These are phyloP conservation scores for Calonectria hongkongensis DNA, from an alignment of 2,329 filamentous ascomycete species.

Conservation along the genomic window DNA sequence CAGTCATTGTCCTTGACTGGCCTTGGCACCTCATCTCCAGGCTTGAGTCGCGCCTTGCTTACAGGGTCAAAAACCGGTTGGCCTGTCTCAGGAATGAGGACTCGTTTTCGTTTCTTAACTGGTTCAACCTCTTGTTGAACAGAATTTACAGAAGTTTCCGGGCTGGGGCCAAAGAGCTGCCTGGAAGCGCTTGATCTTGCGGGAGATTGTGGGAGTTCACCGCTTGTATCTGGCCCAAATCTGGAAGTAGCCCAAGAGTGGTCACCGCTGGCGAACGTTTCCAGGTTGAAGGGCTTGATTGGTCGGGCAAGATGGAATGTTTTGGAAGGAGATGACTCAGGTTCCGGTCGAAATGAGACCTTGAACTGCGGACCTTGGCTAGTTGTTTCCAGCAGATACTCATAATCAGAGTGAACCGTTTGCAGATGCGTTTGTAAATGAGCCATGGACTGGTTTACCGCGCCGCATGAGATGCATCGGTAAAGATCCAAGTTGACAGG, in stretches of 20 bases:
- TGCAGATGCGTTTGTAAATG: slow-evolving; percentile 70
- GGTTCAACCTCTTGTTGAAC: slow-evolving; percentile 25
- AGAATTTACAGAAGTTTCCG: slow-evolving; percentile 33
- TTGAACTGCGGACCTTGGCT: slow-evolving; percentile 63
- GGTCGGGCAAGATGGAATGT: slow-evolving; percentile 66
- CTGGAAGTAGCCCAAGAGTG: slow-evolving; percentile 67
- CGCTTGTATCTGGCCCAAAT: slow-evolving; percentile 59
- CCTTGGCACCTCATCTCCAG: slow-evolving; percentile 68
- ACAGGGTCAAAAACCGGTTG: slow-evolving; percentile 75
- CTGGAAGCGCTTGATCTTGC: slow-evolving; percentile 48
- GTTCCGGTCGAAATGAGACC: slow-evolving; percentile 59
- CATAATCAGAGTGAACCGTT: slow-evolving; percentile 66
- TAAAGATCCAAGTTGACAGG: slow-evolving; percentile 68
- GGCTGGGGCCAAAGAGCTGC: slow-evolving; percentile 47
- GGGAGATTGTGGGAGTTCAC: slow-evolving; percentile 54
- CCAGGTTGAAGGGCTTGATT: slow-evolving; percentile 66
- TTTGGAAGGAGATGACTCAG: slow-evolving; percentile 57
- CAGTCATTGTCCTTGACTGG: slow-evolving; percentile 69
- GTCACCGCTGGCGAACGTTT: slow-evolving; percentile 66
- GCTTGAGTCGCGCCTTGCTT: slow-evolving; percentile 71
- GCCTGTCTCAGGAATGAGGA: slow-evolving; percentile 69
- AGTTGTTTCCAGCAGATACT: slow-evolving; percentile 62
- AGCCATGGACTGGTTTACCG: slow-evolving; percentile 67
- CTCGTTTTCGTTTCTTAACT: slow-evolving; percentile 53
- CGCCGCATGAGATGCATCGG: slow-evolving; percentile 71